Conservation (phyloP, 129 eudicot species). For the Centaurea solstitialis region DNA sequence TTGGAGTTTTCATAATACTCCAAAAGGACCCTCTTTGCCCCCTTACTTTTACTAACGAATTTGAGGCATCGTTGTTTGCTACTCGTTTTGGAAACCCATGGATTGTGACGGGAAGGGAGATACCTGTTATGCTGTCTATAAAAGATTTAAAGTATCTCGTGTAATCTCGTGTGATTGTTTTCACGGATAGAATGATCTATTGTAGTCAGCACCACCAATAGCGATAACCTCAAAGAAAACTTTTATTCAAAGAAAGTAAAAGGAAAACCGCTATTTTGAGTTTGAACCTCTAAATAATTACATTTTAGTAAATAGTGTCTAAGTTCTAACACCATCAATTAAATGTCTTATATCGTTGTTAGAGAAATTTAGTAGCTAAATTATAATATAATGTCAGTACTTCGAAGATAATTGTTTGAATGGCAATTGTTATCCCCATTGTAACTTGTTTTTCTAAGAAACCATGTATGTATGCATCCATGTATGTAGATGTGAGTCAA, state of each 20-base stretch:
- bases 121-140: background rate
- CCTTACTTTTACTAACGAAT: constrained; percentile 7
- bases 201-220: background rate
- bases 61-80: constrained; percentile 5
- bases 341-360: background rate
- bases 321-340: background rate
- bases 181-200: background rate
- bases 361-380: background rate
- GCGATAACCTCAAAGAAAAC: background rate
- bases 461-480: background rate
- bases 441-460: background rate
- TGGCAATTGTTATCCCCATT: background rate
- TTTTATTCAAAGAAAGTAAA: background rate
- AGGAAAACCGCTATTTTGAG: background rate
- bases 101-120: background rate
- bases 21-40: constrained; percentile 13
- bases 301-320: background rate
- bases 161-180: constrained; percentile 6
- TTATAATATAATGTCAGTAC: background rate
- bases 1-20: constrained; percentile 20
- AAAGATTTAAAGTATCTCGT: background rate
- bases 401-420: background rate
- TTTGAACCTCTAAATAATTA: background rate
- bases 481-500: background rate
- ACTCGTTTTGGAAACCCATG: background rate